Evolutionary conservation across 805 yeast genomes (phyloP).

Genomic region (Kuraishia molischiana): DNA sequence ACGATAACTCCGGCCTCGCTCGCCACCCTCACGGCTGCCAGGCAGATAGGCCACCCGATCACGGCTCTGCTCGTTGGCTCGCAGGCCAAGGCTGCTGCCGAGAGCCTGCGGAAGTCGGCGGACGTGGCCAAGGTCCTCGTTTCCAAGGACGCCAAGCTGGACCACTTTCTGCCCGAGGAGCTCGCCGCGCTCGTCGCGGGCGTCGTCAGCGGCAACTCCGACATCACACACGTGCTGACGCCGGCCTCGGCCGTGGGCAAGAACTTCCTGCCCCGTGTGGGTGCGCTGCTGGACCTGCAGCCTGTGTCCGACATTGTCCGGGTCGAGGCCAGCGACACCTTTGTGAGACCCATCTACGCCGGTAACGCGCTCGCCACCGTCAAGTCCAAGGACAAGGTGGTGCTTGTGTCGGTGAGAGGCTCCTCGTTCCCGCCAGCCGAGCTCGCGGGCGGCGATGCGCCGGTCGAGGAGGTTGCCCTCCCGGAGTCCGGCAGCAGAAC

Average conservation of each 20-base stretch:
- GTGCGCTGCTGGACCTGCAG: slow-evolving; percentile 77
- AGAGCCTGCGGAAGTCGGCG: slow-evolving; percentile 39
- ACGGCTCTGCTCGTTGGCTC: slow-evolving; percentile 73
- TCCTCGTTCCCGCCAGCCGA: slow-evolving; percentile 58
- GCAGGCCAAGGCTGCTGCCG: slow-evolving; percentile 38
- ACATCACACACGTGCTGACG: slow-evolving; percentile 62
- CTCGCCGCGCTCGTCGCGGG: slow-evolving; percentile 57
- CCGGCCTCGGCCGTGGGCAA: slow-evolving; percentile 87
- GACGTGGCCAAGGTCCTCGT: slow-evolving; percentile 47
- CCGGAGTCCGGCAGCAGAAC: slow-evolving; percentile 29
- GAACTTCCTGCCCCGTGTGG: slow-evolving; percentile 76
- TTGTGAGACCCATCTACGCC: slow-evolving; percentile 91
- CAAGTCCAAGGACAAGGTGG: slow-evolving; percentile 51
- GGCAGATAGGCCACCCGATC: slow-evolving; percentile 63
- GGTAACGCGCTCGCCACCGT: slow-evolving; percentile 90
- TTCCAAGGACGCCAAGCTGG: slow-evolving; percentile 48
- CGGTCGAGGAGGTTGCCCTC: slow-evolving; percentile 38
- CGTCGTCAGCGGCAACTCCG: slow-evolving; percentile 28
- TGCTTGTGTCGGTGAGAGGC: slow-evolving; percentile 71
- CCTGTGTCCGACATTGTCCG: slow-evolving; percentile 77
- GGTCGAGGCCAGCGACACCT: slow-evolving; percentile 58
- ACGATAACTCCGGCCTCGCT: slow-evolving; percentile 58
- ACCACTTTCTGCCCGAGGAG: slow-evolving; percentile 72
- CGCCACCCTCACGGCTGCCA: slow-evolving; percentile 71
- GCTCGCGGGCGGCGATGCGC: slow-evolving; percentile 21